These are phyloP conservation scores for Bjerkandera adusta DNA, from an alignment of 1,284 basidiomycete genomes.

Conservation along the genomic window DNA sequence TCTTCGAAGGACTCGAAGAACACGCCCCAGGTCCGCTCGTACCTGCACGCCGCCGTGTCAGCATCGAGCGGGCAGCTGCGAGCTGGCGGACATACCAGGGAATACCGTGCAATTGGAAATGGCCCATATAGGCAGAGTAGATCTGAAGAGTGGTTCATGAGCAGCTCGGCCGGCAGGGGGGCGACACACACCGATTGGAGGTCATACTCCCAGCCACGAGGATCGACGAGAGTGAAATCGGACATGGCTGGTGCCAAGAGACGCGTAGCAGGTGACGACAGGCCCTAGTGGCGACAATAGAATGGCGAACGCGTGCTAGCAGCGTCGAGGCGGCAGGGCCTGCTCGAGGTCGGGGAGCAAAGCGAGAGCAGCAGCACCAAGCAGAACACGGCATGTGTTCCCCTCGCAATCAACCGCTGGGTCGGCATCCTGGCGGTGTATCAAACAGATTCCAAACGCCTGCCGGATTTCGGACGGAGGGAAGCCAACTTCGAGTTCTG, in stretches of 20 bases:
- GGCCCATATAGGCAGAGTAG: slow-evolving; percentile 82
- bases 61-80: slow-evolving; percentile 1
- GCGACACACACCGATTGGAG: slow-evolving; percentile 66
- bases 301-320: no score
- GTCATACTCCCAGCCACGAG: slow-evolving; percentile 80
- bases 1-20: slow-evolving; percentile 80
- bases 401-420: no score
- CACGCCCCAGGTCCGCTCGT: slow-evolving; percentile 79
- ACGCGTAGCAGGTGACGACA: neutral
- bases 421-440: no score
- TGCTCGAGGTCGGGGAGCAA: no score
- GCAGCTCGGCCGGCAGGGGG: slow-evolving; percentile 14
- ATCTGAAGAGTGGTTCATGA: slow-evolving; percentile 41
- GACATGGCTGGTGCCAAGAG: slow-evolving; percentile 40
- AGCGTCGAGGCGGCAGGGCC: no score
- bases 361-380: no score
- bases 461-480: no score
- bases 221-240: slow-evolving; percentile 73
- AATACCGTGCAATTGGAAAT: slow-evolving; percentile 73
- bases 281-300: neutral
- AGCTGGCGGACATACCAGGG: slow-evolving; percentile 55
- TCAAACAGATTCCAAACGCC: no score
- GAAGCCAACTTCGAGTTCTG: no score
- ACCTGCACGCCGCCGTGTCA: slow-evolving; percentile 43
- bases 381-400: no score